These are phyloP conservation scores for Ogataea glucozyma DNA, from an alignment of 805 yeast genomes.

Conservation along the genomic window DNA sequence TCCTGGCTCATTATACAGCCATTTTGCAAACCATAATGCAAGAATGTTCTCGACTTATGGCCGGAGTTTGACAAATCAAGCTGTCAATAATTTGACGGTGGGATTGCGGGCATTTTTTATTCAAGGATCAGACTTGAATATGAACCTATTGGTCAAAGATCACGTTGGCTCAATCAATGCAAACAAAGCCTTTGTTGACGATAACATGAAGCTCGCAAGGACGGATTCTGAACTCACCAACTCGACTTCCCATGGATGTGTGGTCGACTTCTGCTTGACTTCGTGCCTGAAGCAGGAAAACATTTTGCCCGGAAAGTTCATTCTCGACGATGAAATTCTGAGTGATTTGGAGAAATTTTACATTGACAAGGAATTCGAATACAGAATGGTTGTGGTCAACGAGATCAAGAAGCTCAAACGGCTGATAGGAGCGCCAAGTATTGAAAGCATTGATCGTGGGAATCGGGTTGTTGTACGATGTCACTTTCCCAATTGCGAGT, in stretches of 20 bases:
- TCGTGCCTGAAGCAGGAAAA: constrained; percentile 22
- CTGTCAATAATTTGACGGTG: constrained; percentile 56
- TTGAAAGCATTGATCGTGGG: constrained; percentile 44
- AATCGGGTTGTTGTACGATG: constrained; percentile 39
- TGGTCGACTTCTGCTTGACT: constrained; percentile 56
- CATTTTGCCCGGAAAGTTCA: constrained; percentile 33
- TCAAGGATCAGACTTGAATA: constrained; percentile 35
- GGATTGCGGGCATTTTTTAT: constrained; percentile 42
- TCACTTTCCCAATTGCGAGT: constrained; percentile 75
- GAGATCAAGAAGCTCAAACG: constrained; percentile 27
- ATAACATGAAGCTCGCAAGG: constrained; percentile 37
- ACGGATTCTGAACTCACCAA: constrained; percentile 31
- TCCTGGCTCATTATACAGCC: constrained; percentile 36
- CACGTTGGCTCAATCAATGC: constrained; percentile 25
- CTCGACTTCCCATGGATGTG: constrained; percentile 42
- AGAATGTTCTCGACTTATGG: constrained; percentile 43
- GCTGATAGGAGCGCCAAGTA: constrained; percentile 45
- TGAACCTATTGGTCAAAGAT: constrained; percentile 20
- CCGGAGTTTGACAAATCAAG: constrained; percentile 48
- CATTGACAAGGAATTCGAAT: constrained; percentile 21
- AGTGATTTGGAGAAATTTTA: constrained; percentile 37
- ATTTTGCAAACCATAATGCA: constrained; percentile 38
- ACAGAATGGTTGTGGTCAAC: constrained; percentile 19
- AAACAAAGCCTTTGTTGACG: constrained; percentile 31
- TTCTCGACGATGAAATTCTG: constrained; percentile 48